Evolutionary conservation across 2,329 filamentous ascomycete genomes (phyloP), one percentile per base, ranked within the genome.

Genomic region (Didymella glomerata): DNA sequence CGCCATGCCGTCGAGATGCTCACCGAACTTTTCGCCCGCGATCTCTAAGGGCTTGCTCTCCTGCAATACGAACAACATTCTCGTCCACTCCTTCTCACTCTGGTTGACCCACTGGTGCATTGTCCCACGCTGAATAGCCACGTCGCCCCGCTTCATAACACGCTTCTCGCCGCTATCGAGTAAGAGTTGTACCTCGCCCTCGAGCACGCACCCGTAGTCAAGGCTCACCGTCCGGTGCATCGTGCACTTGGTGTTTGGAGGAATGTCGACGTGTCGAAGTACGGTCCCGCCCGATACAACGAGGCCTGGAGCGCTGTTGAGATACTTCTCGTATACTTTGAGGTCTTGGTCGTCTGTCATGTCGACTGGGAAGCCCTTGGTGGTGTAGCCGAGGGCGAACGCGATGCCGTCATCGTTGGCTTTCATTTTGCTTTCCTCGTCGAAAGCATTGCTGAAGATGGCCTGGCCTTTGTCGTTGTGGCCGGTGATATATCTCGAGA

Each of bases 341-440:
- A 85, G 71, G 67, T 86, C 84, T 52, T 76, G 67, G 57, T 82
- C 77, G 22, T 73, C 63, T 63, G 77, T 75, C 62, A 86, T 74
- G 48, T 81, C 68, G 28, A 81, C 78, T 0, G 84, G 83, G 51
- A 79, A 81, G 46, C 76, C 70, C 46, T 79, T 77, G 4, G 84
- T 82, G 8, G 80, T 79, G 71, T 85, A 86, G 57, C 76, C 77
- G 30, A 85, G 79, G 28, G 76, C 78, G 65, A 85, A 85, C 16
- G 75, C 76, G 32, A 82, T 79, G 38, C 80, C 79, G 62, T 82
- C 79, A 61, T 70, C 77, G 69, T 73, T 77, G 68, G 65, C 60
- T 63, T 67, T 68, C 74, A 77, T 75, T 30, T 68, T 71, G 57
- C 67, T 74, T 52, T 76, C 75, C 34, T 78, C 76, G 48, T 65